Base-by-base conservation (phyloP, 2,329 filamentous ascomycete genomes). In the Neoscytalidium dimidiatum region DNA sequence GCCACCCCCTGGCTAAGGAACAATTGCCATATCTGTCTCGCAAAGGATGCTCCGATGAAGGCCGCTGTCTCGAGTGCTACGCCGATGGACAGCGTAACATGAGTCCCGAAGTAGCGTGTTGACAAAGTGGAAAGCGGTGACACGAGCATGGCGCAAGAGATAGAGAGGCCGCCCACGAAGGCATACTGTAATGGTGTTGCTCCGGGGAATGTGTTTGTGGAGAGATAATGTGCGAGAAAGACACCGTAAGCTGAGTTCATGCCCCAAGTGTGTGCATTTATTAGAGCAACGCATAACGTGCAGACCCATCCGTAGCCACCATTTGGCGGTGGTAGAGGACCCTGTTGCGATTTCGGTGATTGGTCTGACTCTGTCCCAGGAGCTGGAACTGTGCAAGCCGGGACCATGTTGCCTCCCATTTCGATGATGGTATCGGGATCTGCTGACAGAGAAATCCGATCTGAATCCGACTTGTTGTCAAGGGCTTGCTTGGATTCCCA, bases 241-340 rank as follows among this genome's bases (percentile, higher is more conserved):
- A 64, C 49, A 28, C 46, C 61, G 33, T 52, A 64, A 6, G 61
- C 46, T 14, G 71, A 67, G 23, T 67, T 65, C 7, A 72, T 61
- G 57, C 74, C 75, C 73, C 74, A 75, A 17, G 74, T 75, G 65
- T 72, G 71, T 65, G 66, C 66, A 60, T 75, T 76, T 58, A 75
- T 60, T 31, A 71, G 65, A 48, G 69, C 68, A n/a, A 73, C 67
- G 17, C 70, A 70, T 17, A 61, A 58, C n/a, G 72, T 71, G 64
- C 69, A 69, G 2, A 77, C 68, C 77, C 75, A 79, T 60, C 74
- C 77, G 62, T 78, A 78, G 4, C 76, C 75, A 13, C 76, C 76
- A 64, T 78, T 72, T 48, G 44, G 44, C 44, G 44, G 44, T 48
- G 44, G 19, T 48, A 26, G 6, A 6, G 35, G 35, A 41, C 11